Percentiles rank a stretch among this genome's conserved stretches.
Evolutionary conservation across 805 yeast genomes (phyloP).

Genomic region (Candida maesae): DNA sequence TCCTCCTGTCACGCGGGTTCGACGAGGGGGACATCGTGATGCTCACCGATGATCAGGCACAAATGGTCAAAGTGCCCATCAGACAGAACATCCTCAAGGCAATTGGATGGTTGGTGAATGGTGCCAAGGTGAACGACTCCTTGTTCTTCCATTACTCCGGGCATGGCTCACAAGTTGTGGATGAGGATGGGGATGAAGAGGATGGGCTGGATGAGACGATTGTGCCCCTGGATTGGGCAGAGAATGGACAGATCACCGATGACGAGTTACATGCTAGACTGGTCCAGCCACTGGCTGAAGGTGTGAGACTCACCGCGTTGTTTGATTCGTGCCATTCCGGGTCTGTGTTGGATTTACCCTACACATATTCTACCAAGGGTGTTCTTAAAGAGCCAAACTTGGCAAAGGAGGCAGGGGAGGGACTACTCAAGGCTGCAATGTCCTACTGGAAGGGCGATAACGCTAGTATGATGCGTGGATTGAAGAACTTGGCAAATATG

Average conservation of each 20-base stretch:
- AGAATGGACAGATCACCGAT: slow-evolving; percentile 65
- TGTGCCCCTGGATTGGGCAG: slow-evolving; percentile 70
- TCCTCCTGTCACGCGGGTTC: slow-evolving; percentile 45
- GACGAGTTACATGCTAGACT: slow-evolving; percentile 69
- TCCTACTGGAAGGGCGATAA: slow-evolving; percentile 60
- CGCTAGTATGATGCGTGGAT: slow-evolving; percentile 37
- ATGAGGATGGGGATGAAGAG: slow-evolving; percentile 69
- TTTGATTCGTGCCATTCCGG: slow-evolving; percentile 90
- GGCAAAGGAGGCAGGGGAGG: slow-evolving; percentile 70
- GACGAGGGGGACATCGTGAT: slow-evolving; percentile 52
- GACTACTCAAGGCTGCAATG: slow-evolving; percentile 54
- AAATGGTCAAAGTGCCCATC: slow-evolving; percentile 55
- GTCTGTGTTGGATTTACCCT: slow-evolving; percentile 76
- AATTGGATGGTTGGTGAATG: slow-evolving; percentile 76
- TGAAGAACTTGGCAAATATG: slow-evolving; percentile 41
- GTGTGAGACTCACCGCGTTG: slow-evolving; percentile 73
- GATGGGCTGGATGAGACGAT: slow-evolving; percentile 71
- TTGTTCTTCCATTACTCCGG: slow-evolving; percentile 83
- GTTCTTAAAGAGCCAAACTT: slow-evolving; percentile 76
- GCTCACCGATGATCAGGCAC: slow-evolving; percentile 53
- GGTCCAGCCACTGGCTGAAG: slow-evolving; percentile 67
- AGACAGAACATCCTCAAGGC: slow-evolving; percentile 68
- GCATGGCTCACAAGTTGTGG: slow-evolving; percentile 76
- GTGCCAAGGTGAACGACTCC: slow-evolving; percentile 73
- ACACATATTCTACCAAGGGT: slow-evolving; percentile 77